Base-by-base conservation (phyloP, 148 eudicot species). In the Cornus controversa region DNA sequence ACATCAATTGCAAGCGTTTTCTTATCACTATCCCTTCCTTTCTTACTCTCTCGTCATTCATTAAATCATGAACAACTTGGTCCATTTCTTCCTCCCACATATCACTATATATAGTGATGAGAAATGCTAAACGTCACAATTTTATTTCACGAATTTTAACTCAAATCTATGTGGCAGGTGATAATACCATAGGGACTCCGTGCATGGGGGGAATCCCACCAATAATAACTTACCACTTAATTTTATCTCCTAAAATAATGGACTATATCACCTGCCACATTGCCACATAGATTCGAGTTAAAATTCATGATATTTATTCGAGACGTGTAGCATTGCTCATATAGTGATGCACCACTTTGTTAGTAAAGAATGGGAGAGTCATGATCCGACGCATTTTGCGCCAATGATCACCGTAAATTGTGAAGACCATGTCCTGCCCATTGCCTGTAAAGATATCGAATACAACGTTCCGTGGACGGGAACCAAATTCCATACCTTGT, bases 331-430 rank as follows among this genome's bases (percentile, higher is more conserved):
- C n/a, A n/a, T n/a, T n/a, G n/a, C n/a, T n/a, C n/a, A n/a, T n/a
- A n/a, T 84, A 85, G 36, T 70, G 80, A 34, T 81, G 85, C 15
- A 88, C 91, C 26, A 88, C 91, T 47, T 82, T 88, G 83, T 88
- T 88, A 29, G 91, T 88, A 71, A 88, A 88, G 63, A 88, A 88
- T 8, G 91, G 91, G n/a, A 88, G 26, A 2, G 91, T 88, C 91
- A 88, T 88, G 68, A 88, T 88, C 16, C 89, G 71, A 3, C 91
- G 50, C 91, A 88, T 88, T 73, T 88, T 88, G 31, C 91, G 70
- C 91, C 91, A 88, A 69, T 88, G 91, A 3, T 88, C 86, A 15
- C 89, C 89, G 58, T 88, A 88, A 27, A 73, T 47, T 45, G 91
- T 88, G 76, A 86, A 88, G 13, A 86, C 91, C 91, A 88, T 88